A percentile compares a stretch with the other conserved stretches of the same genome.
These are phyloP conservation scores for Cyberlindnera xylosilytica DNA, from an alignment of 805 yeast genomes.

Conservation along the genomic window DNA sequence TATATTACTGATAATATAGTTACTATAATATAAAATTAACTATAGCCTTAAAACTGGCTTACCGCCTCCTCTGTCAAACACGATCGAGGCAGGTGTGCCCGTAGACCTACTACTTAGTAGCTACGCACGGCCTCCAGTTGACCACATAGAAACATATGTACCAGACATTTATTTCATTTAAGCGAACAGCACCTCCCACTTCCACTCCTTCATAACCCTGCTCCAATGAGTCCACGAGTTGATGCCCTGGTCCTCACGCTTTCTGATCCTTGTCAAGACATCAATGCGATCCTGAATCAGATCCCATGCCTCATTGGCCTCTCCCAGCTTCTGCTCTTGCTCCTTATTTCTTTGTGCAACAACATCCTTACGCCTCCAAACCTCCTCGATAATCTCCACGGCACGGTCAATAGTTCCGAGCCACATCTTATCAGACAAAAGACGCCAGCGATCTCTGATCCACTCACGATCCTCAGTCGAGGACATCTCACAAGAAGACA, in stretches of 20 bases:
- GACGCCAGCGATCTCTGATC: constrained; percentile 57
- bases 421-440: constrained; percentile 52
- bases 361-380: constrained; percentile 60
- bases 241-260: constrained; percentile 39
- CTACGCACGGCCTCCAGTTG: no score
- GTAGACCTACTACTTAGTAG: no score
- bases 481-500: constrained; percentile 64
- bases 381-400: constrained; percentile 66
- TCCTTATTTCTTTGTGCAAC: constrained; percentile 1
- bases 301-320: constrained; percentile 17
- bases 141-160: background rate
- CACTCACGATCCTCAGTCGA: constrained; percentile 58
- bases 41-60: no score
- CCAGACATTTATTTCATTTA: constrained; percentile 1
- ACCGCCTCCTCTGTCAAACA: no score
- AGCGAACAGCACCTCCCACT: constrained; percentile 65
- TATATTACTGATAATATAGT: no score
- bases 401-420: constrained; percentile 66
- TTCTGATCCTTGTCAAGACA: constrained; percentile 19
- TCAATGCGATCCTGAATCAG: constrained; percentile 24
- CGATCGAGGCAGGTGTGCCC: no score
- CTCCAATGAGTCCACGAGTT: constrained; percentile 62
- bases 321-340: background rate
- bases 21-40: no score
- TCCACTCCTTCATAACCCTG: constrained; percentile 70